phyloP scores from a whole-genome alignment of 805 yeast species.

The Suhomyces vadensis region DNA sequence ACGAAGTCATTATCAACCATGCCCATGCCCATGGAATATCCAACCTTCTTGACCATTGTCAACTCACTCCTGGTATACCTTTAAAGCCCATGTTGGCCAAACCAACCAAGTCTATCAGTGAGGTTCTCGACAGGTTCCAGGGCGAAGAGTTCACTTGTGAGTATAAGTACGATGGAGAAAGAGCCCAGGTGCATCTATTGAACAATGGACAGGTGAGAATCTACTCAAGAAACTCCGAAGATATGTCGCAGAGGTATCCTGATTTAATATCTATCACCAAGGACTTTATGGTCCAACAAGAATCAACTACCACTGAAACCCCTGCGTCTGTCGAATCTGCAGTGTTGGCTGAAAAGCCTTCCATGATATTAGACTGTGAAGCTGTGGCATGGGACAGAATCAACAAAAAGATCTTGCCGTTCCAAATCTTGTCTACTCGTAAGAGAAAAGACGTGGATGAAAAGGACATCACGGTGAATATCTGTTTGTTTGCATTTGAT shows the following conservation, averaged over 20 bases:
- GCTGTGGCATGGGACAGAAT: slow-evolving; percentile 96
- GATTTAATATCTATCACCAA: slow-evolving; percentile 73
- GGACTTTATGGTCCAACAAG: slow-evolving; percentile 48
- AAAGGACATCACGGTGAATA: slow-evolving; percentile 84
- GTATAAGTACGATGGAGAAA: slow-evolving; percentile 96
- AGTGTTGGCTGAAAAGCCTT: slow-evolving; percentile 33
- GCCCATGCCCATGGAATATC: slow-evolving; percentile 68
- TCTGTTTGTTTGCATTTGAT: slow-evolving; percentile 92
- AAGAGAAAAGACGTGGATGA: slow-evolving; percentile 91
- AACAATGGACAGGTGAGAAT: slow-evolving; percentile 66
- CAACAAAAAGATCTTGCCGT: slow-evolving; percentile 79
- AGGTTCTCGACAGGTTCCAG: slow-evolving; percentile 84
- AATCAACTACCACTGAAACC: not conserved
- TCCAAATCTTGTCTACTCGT: slow-evolving; percentile 89
- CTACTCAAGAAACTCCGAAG: slow-evolving; percentile 93
- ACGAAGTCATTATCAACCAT: slow-evolving; percentile 70
- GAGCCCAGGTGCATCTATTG: slow-evolving; percentile 89
- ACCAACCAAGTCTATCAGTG: slow-evolving; percentile 93
- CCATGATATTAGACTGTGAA: slow-evolving; percentile 88
- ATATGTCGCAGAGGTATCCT: slow-evolving; percentile 95
- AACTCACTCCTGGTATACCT: slow-evolving; percentile 88
- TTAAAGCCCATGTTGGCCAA: slow-evolving; percentile 97
- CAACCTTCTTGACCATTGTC: slow-evolving; percentile 64
- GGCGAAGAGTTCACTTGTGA: slow-evolving; percentile 90
- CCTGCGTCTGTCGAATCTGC: slow-evolving; percentile 12